Conservation (phyloP, 2,329 filamentous ascomycete genomes). For the Neoarthrinium moseri region DNA sequence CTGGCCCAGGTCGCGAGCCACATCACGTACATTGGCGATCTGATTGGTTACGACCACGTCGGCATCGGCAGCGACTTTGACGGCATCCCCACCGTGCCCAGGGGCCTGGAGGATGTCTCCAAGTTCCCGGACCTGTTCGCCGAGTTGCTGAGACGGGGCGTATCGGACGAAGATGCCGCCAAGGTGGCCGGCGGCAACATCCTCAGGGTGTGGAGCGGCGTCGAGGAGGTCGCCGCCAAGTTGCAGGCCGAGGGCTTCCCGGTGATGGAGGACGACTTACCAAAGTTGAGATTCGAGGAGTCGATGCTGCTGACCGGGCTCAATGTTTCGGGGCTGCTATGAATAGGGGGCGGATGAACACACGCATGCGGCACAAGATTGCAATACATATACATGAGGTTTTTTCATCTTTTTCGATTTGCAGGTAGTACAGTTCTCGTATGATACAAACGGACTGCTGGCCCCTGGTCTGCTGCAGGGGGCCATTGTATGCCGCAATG, state of each 20-base stretch:
- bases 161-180: slow-evolving; percentile 70
- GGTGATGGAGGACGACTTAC: slow-evolving; percentile 52
- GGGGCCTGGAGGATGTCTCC: slow-evolving; percentile 79
- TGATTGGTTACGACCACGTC: slow-evolving; percentile 85
- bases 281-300: not conserved
- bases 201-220: slow-evolving; percentile 79
- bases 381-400: too few species aligned
- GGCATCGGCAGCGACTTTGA: slow-evolving; percentile 91
- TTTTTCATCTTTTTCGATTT: too few species aligned
- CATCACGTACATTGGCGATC: slow-evolving; percentile 76
- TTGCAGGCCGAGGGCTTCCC: slow-evolving; percentile 59
- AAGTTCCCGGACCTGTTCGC: slow-evolving; percentile 78
- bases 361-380: too few species aligned
- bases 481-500: too few species aligned
- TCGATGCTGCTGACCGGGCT: too few species aligned
- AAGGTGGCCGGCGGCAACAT: slow-evolving; percentile 81
- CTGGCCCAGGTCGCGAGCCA: slow-evolving; percentile 77
- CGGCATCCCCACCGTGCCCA: slow-evolving; percentile 65
- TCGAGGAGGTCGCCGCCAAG: slow-evolving; percentile 67
- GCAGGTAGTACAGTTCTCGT: too few species aligned
- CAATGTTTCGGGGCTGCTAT: too few species aligned
- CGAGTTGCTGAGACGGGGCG: slow-evolving; percentile 69
- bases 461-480: too few species aligned
- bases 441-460: too few species aligned
- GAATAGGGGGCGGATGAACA: not conserved